Conservation (phyloP, 2,329 filamentous ascomycete species). For the Fusarium sp. region DNA sequence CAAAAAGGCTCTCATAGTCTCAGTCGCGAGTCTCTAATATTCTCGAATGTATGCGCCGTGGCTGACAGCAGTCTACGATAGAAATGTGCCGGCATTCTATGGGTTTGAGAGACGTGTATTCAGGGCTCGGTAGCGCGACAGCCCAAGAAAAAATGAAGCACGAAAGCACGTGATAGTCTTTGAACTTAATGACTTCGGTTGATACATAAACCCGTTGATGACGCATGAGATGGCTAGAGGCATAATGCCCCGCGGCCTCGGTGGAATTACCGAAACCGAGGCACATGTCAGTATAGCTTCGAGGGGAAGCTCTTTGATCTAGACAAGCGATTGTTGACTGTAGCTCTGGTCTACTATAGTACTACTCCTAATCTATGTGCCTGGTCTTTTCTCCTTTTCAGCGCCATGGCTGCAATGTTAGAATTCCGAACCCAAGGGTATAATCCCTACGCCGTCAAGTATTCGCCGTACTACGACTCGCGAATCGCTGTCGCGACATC, state of each 20-base stretch:
- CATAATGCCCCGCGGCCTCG: constrained; percentile 48
- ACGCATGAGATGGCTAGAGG: constrained; percentile 34
- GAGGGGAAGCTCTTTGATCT: constrained; percentile 12
- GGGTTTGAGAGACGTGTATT: neutral
- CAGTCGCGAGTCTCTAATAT: neutral
- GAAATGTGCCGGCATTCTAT: neutral
- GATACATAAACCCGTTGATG: constrained; percentile 30
- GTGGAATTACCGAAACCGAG: constrained; percentile 55
- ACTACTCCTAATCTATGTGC: constrained; percentile 38
- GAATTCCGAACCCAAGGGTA: constrained; percentile 94
- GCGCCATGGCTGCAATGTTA: constrained; percentile 78
- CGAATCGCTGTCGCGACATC: constrained; percentile 90
- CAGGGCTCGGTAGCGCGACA: constrained; percentile 14
- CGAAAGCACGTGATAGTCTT: constrained; percentile 49
- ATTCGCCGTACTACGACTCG: constrained; percentile 98
- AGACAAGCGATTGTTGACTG: constrained; percentile 25
- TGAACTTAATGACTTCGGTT: constrained; percentile 24
- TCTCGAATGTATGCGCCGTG: neutral
- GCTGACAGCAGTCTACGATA: neutral
- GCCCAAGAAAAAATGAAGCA: constrained; percentile 12
- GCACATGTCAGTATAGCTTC: constrained; percentile 52
- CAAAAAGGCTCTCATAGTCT: constrained; percentile 71
- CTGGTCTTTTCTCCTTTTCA: constrained; percentile 11
- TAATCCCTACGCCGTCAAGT: constrained; percentile 97
- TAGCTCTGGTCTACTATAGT: constrained; percentile 31